phyloP scores from a whole-genome alignment of 257 asterid genomes.

The Leonotis leonurus region DNA sequence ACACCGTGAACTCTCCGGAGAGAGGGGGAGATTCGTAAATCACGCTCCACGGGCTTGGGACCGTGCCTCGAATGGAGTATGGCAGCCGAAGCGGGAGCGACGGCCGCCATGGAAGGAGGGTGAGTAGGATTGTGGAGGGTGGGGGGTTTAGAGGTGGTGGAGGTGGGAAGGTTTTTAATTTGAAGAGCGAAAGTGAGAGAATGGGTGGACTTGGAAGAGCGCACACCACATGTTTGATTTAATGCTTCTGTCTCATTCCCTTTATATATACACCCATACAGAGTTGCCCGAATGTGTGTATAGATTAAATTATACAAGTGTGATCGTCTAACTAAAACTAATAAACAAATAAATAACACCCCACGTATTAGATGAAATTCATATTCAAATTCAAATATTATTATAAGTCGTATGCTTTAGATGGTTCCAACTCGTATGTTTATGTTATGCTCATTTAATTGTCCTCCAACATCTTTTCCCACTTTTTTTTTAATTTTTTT shows the following conservation, averaged over 20 bases:
- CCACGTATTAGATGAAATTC: too few relatives aligned
- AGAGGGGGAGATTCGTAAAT: conserved; percentile 11
- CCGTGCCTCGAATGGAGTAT: conserved; percentile 17
- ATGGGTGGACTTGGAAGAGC: conserved; percentile 12
- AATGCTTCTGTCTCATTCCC: not conserved
- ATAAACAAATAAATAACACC: too few relatives aligned
- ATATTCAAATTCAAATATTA: too few relatives aligned
- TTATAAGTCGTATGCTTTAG: too few relatives aligned
- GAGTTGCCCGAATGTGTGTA: too few relatives aligned
- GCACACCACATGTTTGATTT: conserved; percentile 21
- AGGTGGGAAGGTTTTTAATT: not conserved
- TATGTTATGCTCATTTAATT: too few relatives aligned
- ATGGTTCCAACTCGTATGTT: too few relatives aligned
- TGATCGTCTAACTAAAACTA: too few relatives aligned
- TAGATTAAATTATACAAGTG: too few relatives aligned
- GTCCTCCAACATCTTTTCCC: too few relatives aligned
- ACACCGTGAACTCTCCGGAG: conserved; percentile 14
- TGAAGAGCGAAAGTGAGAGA: not conserved
- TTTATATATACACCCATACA: too few relatives aligned
- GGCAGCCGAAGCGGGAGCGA: conserved; percentile 24
- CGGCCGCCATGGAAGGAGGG: conserved; percentile 53
- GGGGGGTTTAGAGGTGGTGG: not conserved
- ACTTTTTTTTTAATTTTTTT: too few relatives aligned
- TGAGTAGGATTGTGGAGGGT: conserved; percentile 1
- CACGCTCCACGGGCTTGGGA: conserved; percentile 26